phyloP scores from a whole-genome alignment of 306 rosid genomes.

The Rosa rugosa region DNA sequence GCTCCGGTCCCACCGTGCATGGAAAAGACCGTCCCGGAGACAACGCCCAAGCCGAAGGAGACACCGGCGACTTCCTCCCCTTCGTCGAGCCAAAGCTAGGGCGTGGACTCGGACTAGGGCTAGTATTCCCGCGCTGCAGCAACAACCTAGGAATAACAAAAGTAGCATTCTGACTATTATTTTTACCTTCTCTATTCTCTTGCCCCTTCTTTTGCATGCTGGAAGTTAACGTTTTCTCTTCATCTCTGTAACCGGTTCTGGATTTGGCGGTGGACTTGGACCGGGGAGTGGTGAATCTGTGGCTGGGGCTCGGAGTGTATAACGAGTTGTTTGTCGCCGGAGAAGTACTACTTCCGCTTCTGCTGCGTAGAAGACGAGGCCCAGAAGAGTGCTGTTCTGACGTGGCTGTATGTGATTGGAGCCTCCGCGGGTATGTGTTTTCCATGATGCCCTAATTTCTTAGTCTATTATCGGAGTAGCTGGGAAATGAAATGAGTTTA shows the following conservation, averaged over 20 bases:
- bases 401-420: not conserved
- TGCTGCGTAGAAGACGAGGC: conserved; percentile 46
- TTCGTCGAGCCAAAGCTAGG: conserved; percentile 26
- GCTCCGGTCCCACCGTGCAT: conserved; percentile 12
- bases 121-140: conserved; percentile 34
- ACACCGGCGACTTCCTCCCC: conserved; percentile 14
- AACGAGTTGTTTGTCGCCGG: conserved; percentile 29
- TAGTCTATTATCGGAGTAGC: not conserved
- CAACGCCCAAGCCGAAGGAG: conserved; percentile 80
- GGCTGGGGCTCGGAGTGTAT: conserved; percentile 14
- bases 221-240: conserved; percentile 16
- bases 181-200: conserved; percentile 25
- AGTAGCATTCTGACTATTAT: not conserved
- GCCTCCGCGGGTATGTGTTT: conserved; percentile 10
- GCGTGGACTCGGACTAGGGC: conserved; percentile 12
- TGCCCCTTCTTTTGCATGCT: conserved; percentile 18
- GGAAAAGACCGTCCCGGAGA: conserved; percentile 60
- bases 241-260: conserved; percentile 25
- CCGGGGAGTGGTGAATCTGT: conserved; percentile 27
- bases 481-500: not conserved
- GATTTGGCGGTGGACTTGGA: conserved; percentile 49
- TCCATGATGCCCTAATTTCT: conserved; percentile 3
- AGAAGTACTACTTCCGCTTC: conserved; percentile 34
- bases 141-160: conserved; percentile 18
- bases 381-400: conserved; percentile 20